Evolutionary conservation across 805 yeast genomes (phyloP), one percentile per base, ranked within the genome.

Genomic region (Vanderwaltozyma verrucispora): DNA sequence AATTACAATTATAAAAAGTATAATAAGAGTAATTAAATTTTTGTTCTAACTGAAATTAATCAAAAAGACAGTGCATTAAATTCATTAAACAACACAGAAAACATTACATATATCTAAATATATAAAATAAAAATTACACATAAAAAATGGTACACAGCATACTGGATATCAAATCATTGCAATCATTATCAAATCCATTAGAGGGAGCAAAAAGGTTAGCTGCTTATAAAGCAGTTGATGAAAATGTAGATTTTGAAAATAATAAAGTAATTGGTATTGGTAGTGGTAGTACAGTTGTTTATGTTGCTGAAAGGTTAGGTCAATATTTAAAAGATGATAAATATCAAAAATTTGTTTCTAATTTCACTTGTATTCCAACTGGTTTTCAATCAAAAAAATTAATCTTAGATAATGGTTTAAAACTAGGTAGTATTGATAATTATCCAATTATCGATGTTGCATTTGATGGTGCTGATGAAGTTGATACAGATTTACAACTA

Each of bases 401-500:
- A 48, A 88, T 92, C 49, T 65, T 85, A 41, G 81, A 75, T 40
- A 87, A 87, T 50, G 92, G 92, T 0, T 68, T 92, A 45, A 69
- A 61, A 29, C 67, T 88, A 46, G 95, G 94, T 2, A 69, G 82
- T 9, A 74, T 89, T 42, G 96, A 89, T 53, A 88, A 86, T 65
- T 78, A 65, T 34, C 84, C 94, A 2, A 70, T 71, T 19, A 65
- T 92, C 32, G 98, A 92, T 57, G 76, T 92, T 49, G 95, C 96
- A 2, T 92, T 92, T 58, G 99, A 92, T 60, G 99, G 99, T 32
- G 97, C 98, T 2, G 99, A 92, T 62, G 98, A 92, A 62, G 88
- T 88, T 40, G 98, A 89, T 60, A 56, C 74, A 4, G 56, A 69
- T 16, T 69, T 92, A 50, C 84, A 87, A 56, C 77, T 88, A 51